Evolutionary conservation across 495 filamentous ascomycete species (phyloP), one percentile per base, ranked within the genome.

Genomic region (Aspergillus haitiensis): DNA sequence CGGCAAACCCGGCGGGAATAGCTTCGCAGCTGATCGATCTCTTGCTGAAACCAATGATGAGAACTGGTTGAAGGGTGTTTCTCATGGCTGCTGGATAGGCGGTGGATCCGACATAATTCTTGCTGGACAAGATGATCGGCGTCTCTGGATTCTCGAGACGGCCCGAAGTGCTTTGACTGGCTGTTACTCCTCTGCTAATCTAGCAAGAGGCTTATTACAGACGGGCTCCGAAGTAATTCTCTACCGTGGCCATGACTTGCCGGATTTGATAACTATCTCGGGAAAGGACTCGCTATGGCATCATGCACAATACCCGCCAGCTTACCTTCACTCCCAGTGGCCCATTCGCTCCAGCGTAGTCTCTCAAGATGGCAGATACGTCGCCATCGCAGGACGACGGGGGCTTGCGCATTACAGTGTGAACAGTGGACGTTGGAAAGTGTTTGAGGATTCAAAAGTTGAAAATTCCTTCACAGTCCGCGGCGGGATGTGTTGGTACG

Each of bases 401-500:
- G 95, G 95, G 1, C 75, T 99, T 36, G 95, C 93, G 15, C 95
- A 99, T 70, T 99, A 98, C 72, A 97, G 93, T 64, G 85, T 97
- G 45, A 89, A 86, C 62, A 97, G 93, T 72, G 90, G 93, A 27
- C 84, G 95, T 58, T 99, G 95, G 95, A 97, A 94, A 67, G 93
- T 88, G 0, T 98, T 98, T 72, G 84, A 87, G 54, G 90, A 94
- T 64, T 80, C 86, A 27, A 84, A 79, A 45, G 82, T 87, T 64
- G 93, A 97, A 67, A 91, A 94, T 62, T 88, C 90, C 39, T 98
- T 99, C 67, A 82, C 90, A 27, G 90, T 99, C 21, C 80, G 93
- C 60, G 95, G 95, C 21, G 95, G 95, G 0, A 96, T 99, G 92
- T 97, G 92, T 66, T 99, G 95, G 95, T 91, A 93, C 66, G 93